Evolutionary conservation across 441 rosid genomes (phyloP).

Genomic region (Capsella rubella): DNA sequence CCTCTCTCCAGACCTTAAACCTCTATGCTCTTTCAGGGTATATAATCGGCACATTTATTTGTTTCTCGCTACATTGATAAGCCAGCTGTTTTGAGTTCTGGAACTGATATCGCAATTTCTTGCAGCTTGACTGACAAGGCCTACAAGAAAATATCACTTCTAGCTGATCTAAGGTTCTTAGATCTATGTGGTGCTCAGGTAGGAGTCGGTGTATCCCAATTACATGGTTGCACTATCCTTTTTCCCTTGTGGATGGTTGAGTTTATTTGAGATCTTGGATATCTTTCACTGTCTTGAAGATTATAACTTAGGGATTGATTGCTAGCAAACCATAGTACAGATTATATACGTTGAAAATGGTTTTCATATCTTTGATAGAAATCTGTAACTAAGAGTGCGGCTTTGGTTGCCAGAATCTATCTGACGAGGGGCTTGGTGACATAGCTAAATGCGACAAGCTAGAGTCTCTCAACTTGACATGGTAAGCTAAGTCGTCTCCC

Average conservation of each 20-base stretch:
- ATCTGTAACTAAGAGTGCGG: constrained; percentile 24
- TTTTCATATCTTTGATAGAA: constrained; percentile 7
- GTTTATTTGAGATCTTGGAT: constrained; percentile 18
- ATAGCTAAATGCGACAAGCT: constrained; percentile 81
- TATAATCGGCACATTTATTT: constrained; percentile 12
- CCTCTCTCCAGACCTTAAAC: constrained; percentile 67
- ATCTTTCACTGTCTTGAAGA: not conserved
- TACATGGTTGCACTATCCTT: constrained; percentile 32
- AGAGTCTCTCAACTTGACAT: constrained; percentile 79
- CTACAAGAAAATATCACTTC: constrained; percentile 72
- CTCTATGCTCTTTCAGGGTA: constrained; percentile 93
- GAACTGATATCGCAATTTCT: constrained; percentile 36
- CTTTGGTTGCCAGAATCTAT: constrained; percentile 66
- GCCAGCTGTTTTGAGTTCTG: constrained; percentile 23
- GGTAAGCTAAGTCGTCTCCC: constrained; percentile 56
- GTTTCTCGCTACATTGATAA: constrained; percentile 18
- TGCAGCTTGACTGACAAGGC: constrained; percentile 81
- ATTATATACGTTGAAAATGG: not conserved
- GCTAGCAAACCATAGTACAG: constrained; percentile 9
- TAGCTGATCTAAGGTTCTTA: constrained; percentile 66
- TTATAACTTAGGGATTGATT: constrained; percentile 16
- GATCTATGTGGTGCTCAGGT: constrained; percentile 99
- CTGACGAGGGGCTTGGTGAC: constrained; percentile 81
- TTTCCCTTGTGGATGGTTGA: constrained; percentile 14
- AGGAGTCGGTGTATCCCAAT: constrained; percentile 34